These are phyloP conservation scores for Dothistroma pini DNA, from an alignment of 2,329 filamentous ascomycete species.

Conservation along the genomic window DNA sequence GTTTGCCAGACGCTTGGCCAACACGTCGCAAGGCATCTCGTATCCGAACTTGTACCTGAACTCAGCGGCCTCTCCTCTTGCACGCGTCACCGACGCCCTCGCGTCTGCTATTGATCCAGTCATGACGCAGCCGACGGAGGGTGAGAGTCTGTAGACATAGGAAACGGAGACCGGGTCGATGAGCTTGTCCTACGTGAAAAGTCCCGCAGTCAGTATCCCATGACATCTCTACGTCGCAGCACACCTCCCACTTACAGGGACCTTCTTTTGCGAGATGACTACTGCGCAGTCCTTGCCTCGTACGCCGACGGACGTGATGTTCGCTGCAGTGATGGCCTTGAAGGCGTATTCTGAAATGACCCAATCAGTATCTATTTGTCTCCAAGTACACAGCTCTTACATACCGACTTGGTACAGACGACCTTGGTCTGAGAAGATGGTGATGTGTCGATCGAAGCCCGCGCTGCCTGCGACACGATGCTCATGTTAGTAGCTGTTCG, in stretches of 20 bases:
- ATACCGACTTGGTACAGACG: constrained; percentile 98
- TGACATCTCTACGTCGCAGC: background rate
- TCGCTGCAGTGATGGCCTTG: constrained; percentile 98
- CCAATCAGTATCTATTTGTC: constrained; percentile 21
- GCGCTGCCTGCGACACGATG: constrained; percentile 60
- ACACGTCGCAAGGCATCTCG: constrained; percentile 97
- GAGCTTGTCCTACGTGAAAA: constrained; percentile 78
- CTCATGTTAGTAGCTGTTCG: constrained; percentile 21
- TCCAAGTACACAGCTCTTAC: constrained; percentile 38
- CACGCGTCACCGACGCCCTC: constrained; percentile 84
- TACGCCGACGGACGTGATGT: constrained; percentile 96
- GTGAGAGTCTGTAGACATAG: constrained; percentile 95
- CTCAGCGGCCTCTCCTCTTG: constrained; percentile 91
- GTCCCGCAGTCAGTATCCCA: constrained; percentile 18
- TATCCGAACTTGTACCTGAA: constrained; percentile 99
- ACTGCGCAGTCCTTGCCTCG: constrained; percentile 97
- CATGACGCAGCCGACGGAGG: constrained; percentile 96
- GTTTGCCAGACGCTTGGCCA: constrained; percentile 96
- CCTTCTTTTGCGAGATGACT: constrained; percentile 98
- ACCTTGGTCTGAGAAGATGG: constrained; percentile 99
- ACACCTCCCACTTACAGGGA: constrained; percentile 66
- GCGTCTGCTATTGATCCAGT: constrained; percentile 98
- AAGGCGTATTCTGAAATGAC: constrained; percentile 86
- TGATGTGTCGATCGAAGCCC: constrained; percentile 98
- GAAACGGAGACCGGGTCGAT: constrained; percentile 97